phyloP scores from a whole-genome alignment of 208 protist genomes.

The Angomonas desouzai region DNA sequence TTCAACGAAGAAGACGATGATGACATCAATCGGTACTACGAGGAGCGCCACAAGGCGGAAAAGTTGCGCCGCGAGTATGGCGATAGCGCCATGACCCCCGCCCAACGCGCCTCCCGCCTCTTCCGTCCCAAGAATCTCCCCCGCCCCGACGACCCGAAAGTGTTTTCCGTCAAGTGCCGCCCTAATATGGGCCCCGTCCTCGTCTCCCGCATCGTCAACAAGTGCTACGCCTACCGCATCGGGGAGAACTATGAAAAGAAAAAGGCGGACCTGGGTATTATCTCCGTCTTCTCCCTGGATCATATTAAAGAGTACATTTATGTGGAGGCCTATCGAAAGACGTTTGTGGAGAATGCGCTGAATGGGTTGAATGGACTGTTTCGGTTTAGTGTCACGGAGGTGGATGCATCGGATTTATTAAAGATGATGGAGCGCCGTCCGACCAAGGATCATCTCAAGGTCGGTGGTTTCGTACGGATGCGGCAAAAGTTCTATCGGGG shows the following conservation, averaged over 20 bases:
- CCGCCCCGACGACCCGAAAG: constrained; percentile 76
- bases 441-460: constrained; percentile 54
- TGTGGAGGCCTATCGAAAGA: constrained; percentile 85
- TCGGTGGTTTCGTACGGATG: constrained; percentile 80
- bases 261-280: constrained; percentile 86
- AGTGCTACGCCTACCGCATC: constrained; percentile 86
- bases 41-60: constrained; percentile 37
- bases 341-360: constrained; percentile 86
- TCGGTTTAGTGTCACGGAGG: constrained; percentile 79
- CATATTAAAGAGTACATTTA: constrained; percentile 93
- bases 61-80: constrained; percentile 15
- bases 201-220: constrained; percentile 89
- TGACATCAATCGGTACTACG: constrained; percentile 71
- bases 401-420: constrained; percentile 83
- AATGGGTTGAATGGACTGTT: constrained; percentile 85
- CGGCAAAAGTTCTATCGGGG: constrained; percentile 78
- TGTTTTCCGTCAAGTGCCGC: constrained; percentile 86
- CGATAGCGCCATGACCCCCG: constrained; percentile 18
- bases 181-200: constrained; percentile 81
- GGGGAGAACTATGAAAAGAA: constrained; percentile 71
- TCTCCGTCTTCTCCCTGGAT: constrained; percentile 89
- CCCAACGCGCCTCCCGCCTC: constrained; percentile 61
- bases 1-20: constrained; percentile 31
- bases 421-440: constrained; percentile 85
- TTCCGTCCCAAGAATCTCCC: constrained; percentile 76